Evolutionary conservation across 108 stramenopile species (phyloP).

Genomic region (Discostella pseudostelligera): DNA sequence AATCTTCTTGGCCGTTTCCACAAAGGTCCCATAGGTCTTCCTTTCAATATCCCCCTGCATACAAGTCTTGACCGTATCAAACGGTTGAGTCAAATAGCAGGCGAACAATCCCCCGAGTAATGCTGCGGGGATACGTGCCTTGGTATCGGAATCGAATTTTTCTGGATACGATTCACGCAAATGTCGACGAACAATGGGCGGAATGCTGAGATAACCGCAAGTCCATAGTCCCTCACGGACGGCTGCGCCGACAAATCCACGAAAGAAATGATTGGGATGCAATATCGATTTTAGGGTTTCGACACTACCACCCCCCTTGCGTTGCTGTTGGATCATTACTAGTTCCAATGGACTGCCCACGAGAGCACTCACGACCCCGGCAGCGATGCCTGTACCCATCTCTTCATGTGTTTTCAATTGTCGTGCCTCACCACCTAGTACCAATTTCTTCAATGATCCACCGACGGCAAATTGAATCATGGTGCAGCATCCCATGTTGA

Average conservation of each 20-base stretch:
- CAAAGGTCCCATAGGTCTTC: slow-evolving; percentile 69
- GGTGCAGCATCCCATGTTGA: slow-evolving; percentile 93
- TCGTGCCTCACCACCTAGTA: slow-evolving; percentile 54
- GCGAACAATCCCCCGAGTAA: slow-evolving; percentile 87
- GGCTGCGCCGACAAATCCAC: slow-evolving; percentile 83
- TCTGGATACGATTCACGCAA: slow-evolving; percentile 77
- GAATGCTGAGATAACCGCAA: slow-evolving; percentile 87
- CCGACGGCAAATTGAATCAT: slow-evolving; percentile 94
- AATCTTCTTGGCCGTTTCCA: slow-evolving; percentile 68
- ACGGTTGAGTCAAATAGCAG: slow-evolving; percentile 88
- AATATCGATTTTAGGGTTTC: slow-evolving; percentile 54
- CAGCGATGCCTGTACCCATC: slow-evolving; percentile 79
- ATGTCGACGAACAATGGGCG: slow-evolving; percentile 79
- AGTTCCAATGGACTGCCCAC: slow-evolving; percentile 89
- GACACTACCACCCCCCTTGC: slow-evolving; percentile 70
- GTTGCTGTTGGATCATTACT: slow-evolving; percentile 96
- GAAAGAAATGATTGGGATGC: slow-evolving; percentile 58
- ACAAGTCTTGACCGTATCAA: slow-evolving; percentile 93
- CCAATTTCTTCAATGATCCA: slow-evolving; percentile 68
- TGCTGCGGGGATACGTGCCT: slow-evolving; percentile 87
- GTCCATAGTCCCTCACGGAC: slow-evolving; percentile 91
- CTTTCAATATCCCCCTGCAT: slow-evolving; percentile 96
- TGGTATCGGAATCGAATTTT: slow-evolving; percentile 76
- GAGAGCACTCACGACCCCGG: slow-evolving; percentile 78
- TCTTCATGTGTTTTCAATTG: slow-evolving; percentile 64